Evolutionary conservation across 2,329 filamentous ascomycete genomes (phyloP), one percentile per base, ranked within the genome.

Genomic region (Neopestalotiopsis sp.): DNA sequence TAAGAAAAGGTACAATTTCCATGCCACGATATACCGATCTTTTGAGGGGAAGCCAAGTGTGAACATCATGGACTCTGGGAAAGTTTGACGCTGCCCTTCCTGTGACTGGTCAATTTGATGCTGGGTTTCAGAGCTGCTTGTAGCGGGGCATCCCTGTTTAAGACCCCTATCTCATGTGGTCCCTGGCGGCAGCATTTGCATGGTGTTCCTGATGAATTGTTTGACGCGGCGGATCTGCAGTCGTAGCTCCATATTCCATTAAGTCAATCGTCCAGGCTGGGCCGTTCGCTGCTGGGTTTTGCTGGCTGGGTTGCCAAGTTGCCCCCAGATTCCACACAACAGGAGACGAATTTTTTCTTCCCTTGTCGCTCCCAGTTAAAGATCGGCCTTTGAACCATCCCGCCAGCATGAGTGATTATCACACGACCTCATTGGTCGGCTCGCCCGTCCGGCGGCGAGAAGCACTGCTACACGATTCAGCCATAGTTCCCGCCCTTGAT

Each of bases 321-420:
- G 45, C 45, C 45, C 45, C 45, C 45, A 53, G 45, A 53, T 53
- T 53, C 45, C 45, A 53, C 45, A 53, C 45, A 53, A 53, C 17
- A 53, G 1, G 45, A 53, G 45, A 53, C 1, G 45, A 53, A 53
- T 2, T 53, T 49, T 53, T 53, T 20, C 45, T 38, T 7, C 10
- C 34, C 34, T 10, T 38, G 6, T 10, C 34, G 34, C 42, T 53
- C 45, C 45, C n/a, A 53, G 45, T n/a, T 1, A 53, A 20, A 53
- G 45, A 53, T 53, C 45, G 17, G 45, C 45, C 45, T 53, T 53
- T 53, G 17, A n/a, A 20, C 45, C 17, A 53, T 53, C 10, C 34
- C 20, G 45, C 45, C 45, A 53, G 45, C 45, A 53, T 53, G 45
- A 53, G 45, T 2, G 45, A 53, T 53, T 53, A 53, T 53, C 45